phyloP scores from a whole-genome alignment of 148 eudicot genomes.

The Fallopia convolvulus region DNA sequence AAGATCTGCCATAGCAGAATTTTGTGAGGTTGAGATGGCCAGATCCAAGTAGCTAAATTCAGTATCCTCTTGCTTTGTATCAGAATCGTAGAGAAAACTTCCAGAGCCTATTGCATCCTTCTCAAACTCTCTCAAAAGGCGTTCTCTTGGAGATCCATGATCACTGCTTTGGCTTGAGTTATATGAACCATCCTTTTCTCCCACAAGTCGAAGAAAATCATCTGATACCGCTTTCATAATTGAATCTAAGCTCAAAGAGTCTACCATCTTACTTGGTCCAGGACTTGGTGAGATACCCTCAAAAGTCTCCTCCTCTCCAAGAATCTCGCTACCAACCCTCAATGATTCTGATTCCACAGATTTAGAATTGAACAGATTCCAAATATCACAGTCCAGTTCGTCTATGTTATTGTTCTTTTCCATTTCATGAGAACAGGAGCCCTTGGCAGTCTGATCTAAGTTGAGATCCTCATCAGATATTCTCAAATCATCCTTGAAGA shows the following conservation, averaged over 20 bases:
- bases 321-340: too few species aligned
- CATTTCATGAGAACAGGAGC: not conserved
- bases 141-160: slow-evolving; percentile 82
- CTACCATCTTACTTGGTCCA: slow-evolving; percentile 25
- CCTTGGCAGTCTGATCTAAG: slow-evolving; percentile 20
- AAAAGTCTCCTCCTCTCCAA: not conserved
- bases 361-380: slow-evolving; percentile 24
- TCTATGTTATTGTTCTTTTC: slow-evolving; percentile 2
- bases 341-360: slow-evolving; percentile 16
- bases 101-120: slow-evolving; percentile 65
- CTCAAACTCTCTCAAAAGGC: slow-evolving; percentile 73
- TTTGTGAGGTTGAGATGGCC: slow-evolving; percentile 25
- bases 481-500: slow-evolving; percentile 32
- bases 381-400: slow-evolving; percentile 18
- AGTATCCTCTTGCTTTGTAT: slow-evolving; percentile 22
- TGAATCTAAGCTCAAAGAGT: slow-evolving; percentile 62
- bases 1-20: slow-evolving; percentile 15
- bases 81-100: slow-evolving; percentile 43
- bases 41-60: slow-evolving; percentile 29
- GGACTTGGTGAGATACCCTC: slow-evolving; percentile 17
- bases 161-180: slow-evolving; percentile 47
- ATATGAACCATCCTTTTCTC: slow-evolving; percentile 50
- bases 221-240: slow-evolving; percentile 50
- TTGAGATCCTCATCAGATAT: slow-evolving; percentile 13
- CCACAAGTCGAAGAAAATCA: slow-evolving; percentile 68